Conservation (phyloP, 805 yeast genomes). For the Ogataea degrootiae region DNA sequence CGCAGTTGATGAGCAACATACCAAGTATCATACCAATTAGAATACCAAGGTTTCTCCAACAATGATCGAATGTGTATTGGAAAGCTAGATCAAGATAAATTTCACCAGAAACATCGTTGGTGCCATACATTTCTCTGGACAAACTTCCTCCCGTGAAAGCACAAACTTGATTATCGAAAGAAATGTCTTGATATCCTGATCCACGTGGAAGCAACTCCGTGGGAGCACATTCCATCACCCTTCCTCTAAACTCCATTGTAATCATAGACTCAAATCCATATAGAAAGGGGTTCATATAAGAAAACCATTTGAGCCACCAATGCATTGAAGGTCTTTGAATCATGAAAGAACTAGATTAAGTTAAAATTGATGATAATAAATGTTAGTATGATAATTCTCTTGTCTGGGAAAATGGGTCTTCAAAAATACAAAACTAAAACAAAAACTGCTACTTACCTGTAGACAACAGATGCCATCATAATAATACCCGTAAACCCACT, state of each 20-base stretch:
- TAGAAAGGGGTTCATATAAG: constrained; percentile 42
- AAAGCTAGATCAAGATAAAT: constrained; percentile 41
- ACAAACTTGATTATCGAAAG: constrained; percentile 42
- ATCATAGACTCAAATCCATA: constrained; percentile 50
- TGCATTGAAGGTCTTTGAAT: constrained; percentile 54
- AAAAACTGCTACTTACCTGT: constrained; percentile 26
- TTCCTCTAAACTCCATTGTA: constrained; percentile 50
- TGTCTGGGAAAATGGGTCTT: too few relatives aligned
- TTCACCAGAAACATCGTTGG: constrained; percentile 45
- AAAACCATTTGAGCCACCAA: constrained; percentile 58
- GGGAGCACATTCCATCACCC: constrained; percentile 44
- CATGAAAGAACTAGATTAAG: constrained; percentile 46
- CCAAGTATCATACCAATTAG: constrained; percentile 37
- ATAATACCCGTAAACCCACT: constrained; percentile 55
- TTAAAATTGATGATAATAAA: too few relatives aligned
- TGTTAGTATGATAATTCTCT: too few relatives aligned
- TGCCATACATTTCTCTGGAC: constrained; percentile 19
- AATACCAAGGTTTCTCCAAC: constrained; percentile 74
- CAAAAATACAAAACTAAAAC: too few relatives aligned
- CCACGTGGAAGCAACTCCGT: constrained; percentile 48
- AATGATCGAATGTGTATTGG: constrained; percentile 48
- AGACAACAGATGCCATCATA: constrained; percentile 46
- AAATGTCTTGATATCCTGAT: constrained; percentile 40
- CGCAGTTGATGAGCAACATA: constrained; percentile 31
- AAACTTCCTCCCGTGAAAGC: constrained; percentile 43